Evolutionary conservation across 495 filamentous ascomycete genomes (phyloP), one percentile per base, ranked within the genome.

Genomic region (Xylaria sp.): DNA sequence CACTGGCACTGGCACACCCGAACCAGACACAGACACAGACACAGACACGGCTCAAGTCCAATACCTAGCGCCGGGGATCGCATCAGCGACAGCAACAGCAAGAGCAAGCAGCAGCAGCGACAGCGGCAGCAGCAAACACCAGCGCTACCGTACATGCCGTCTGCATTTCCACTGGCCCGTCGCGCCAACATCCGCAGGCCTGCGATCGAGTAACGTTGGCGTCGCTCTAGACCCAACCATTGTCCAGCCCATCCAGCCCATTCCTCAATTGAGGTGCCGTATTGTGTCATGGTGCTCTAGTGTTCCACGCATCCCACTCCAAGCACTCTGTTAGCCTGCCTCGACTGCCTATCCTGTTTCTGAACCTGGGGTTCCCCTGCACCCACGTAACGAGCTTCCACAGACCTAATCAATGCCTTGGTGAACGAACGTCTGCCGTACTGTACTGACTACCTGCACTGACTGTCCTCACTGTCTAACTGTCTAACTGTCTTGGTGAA

Each of bases 271-370:
- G 68, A 57, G 68, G 40, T 70, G 48, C 68, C 40, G 40, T 48
- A 31, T 57, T 71, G 48, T 71, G 61, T 66, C 69, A 65, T 71
- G 40, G 69, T 71, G 52, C 61, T 66, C 50, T 71, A 71, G 69
- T 46, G 64, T 57, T 62, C 67, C 68, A 48, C 55, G 29, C 67
- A 48, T 61, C 41, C 58, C 43, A 62, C 57, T 15, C n/a, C 8
- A 62, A 29, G 29, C 55, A 46, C 31, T 46, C 29, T 52, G 55
- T 33, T 69, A 57, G 55, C 55, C 55, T 61, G 44, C 57, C 67
- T 69, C 67, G 50, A 61, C 43, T 61, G 12, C n/a, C 67, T 52
- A 65, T 50, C 43, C 14, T 61, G 58, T 70, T 62, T 70, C 58
- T 31, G 46, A 41, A 40, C 41, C 68, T 53, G 68, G 46, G 68